Evolutionary conservation across 306 rosid species (phyloP).

Genomic region (Betula pendula): DNA sequence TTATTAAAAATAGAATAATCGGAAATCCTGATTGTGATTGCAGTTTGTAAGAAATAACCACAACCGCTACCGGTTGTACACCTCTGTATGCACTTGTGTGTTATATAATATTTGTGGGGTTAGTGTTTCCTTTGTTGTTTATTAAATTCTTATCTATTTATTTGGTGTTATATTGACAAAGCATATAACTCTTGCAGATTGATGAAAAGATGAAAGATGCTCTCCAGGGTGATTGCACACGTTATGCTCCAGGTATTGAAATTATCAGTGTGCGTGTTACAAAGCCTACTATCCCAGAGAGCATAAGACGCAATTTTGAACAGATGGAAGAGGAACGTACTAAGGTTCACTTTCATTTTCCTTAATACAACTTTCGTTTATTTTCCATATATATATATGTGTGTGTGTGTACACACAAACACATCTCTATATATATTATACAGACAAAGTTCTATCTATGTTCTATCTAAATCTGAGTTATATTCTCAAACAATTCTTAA

Average conservation of each 20-base stretch:
- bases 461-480: too few relatives aligned
- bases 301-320: constrained; percentile 70
- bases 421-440: too few relatives aligned
- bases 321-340: constrained; percentile 98
- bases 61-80: too few relatives aligned
- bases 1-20: too few relatives aligned
- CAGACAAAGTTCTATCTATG: too few relatives aligned
- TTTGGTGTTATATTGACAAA: constrained; percentile 8
- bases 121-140: constrained; percentile 10
- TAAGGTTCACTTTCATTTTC: constrained; percentile 58
- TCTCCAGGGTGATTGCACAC: constrained; percentile 89
- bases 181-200: constrained; percentile 52
- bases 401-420: background rate
- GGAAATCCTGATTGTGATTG: too few relatives aligned
- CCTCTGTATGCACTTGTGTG: constrained; percentile 1
- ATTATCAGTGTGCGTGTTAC: constrained; percentile 84
- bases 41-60: too few relatives aligned
- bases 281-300: constrained; percentile 81
- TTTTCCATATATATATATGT: background rate
- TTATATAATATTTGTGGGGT: constrained; percentile 6
- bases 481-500: too few relatives aligned
- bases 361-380: background rate
- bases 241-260: constrained; percentile 93
- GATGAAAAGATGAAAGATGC: constrained; percentile 96
- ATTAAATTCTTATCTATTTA: background rate